Evolutionary conservation across 2,329 filamentous ascomycete species (phyloP).

Genomic region (Xylariaceae sp.): DNA sequence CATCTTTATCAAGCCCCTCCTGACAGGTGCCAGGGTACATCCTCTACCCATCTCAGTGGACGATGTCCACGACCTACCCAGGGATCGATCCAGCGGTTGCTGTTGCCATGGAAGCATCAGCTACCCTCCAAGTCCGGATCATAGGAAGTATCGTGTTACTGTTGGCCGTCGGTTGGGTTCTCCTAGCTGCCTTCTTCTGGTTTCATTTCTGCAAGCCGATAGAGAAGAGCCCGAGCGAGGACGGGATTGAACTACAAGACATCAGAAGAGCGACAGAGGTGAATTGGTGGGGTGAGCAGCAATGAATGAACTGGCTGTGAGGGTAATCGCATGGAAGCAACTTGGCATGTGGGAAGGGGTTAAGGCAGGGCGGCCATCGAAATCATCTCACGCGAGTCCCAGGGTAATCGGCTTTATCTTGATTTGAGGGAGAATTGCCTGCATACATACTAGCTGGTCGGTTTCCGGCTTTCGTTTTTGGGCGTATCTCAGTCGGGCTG

Average conservation of each 20-base stretch:
- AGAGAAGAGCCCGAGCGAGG: slow-evolving; percentile 4
- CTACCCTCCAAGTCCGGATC: slow-evolving; percentile 8
- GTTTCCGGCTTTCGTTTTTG: too few species aligned
- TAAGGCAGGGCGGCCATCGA: too few species aligned
- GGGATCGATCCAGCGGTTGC: neutral
- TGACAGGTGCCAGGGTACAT: neutral
- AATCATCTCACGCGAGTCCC: too few species aligned
- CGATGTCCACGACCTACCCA: slow-evolving; percentile 8
- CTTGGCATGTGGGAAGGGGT: too few species aligned
- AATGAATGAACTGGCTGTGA: neutral
- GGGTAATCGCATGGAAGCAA: neutral
- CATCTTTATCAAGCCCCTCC: neutral
- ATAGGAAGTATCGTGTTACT: slow-evolving; percentile 7
- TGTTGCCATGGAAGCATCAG: slow-evolving; percentile 6
- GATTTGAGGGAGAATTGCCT: too few species aligned
- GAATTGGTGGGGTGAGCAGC: slow-evolving; percentile 15
- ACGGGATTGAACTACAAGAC: slow-evolving; percentile 7
- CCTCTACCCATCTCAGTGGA: slow-evolving; percentile 6
- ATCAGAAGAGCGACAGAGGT: neutral
- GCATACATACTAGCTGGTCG: too few species aligned
- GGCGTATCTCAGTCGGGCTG: too few species aligned
- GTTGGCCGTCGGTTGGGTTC: slow-evolving; percentile 11
- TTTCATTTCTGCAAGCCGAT: slow-evolving; percentile 13
- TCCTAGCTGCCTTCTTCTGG: slow-evolving; percentile 16
- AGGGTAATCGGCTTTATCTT: too few species aligned